phyloP scores from a whole-genome alignment of 2,329 filamentous ascomycete species.

The Claviceps monticola region DNA sequence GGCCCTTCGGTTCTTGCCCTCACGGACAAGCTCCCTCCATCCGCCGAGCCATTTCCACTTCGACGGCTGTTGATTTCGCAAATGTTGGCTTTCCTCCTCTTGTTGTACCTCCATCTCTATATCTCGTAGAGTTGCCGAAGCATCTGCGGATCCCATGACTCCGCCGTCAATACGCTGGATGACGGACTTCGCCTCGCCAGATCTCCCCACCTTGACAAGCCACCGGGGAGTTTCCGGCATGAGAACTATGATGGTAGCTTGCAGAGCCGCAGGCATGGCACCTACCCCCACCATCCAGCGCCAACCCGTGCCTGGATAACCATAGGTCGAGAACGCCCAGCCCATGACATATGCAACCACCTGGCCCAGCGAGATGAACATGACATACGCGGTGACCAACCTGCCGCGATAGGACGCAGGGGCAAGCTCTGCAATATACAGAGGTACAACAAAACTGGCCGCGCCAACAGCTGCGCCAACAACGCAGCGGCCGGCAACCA shows the following conservation, averaged over 20 bases:
- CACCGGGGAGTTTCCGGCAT: conserved; percentile 87
- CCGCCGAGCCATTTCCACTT: conserved; percentile 27
- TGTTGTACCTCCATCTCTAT: conserved; percentile 66
- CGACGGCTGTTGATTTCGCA: conserved; percentile 16
- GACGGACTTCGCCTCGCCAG: conserved; percentile 48
- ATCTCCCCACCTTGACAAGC: conserved; percentile 57
- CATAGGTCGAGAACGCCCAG: conserved; percentile 53
- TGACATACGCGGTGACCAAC: conserved; percentile 65
- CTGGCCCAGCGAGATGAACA: conserved; percentile 81
- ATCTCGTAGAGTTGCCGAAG: conserved; percentile 46
- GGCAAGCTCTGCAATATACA: conserved; percentile 80
- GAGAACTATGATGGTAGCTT: conserved; percentile 51
- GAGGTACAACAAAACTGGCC: conserved; percentile 68
- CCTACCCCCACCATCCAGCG: conserved; percentile 86
- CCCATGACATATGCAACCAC: conserved; percentile 79
- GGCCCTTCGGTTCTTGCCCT: conserved; percentile 56
- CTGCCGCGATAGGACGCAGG: conserved; percentile 64
- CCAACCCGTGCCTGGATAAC: conserved; percentile 50
- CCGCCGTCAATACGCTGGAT: conserved; percentile 50
- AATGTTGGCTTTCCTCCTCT: conserved; percentile 40
- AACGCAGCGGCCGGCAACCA: conserved; percentile 55
- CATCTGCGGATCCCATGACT: conserved; percentile 29
- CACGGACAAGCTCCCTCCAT: conserved; percentile 40
- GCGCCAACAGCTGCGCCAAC: conserved; percentile 63
- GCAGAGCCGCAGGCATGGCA: conserved; percentile 59